Conservation (phyloP, 192 early-diverging fungal genomes). For the Mortierella alpina region DNA sequence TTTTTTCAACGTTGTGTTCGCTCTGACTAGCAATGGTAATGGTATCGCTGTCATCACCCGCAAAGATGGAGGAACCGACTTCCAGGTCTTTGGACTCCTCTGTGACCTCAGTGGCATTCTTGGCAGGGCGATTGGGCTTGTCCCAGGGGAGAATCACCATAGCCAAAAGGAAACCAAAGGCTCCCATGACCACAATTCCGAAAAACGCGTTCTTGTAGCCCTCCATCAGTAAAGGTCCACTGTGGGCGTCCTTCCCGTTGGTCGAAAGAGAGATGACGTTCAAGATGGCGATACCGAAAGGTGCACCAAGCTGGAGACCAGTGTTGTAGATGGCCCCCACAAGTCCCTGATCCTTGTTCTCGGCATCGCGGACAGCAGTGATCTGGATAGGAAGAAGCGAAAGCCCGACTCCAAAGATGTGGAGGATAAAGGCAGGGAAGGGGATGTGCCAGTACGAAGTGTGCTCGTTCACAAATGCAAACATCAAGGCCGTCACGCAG, state of each 20-base stretch:
- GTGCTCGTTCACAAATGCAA: constrained; percentile 23
- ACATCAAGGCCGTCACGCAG: constrained; percentile 23
- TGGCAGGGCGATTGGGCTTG: constrained; percentile 3
- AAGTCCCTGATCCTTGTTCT: constrained; percentile 37
- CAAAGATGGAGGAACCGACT: background rate
- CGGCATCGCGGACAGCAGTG: constrained; percentile 37
- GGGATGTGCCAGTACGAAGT: constrained; percentile 33
- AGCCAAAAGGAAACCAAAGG: constrained; percentile 1
- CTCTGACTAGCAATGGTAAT: constrained; percentile 8
- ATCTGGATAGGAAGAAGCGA: constrained; percentile 32
- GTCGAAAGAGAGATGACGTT: constrained; percentile 44
- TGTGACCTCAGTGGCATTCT: background rate
- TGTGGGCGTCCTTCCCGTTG: constrained; percentile 1
- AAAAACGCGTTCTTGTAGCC: constrained; percentile 21
- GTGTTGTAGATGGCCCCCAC: constrained; percentile 49
- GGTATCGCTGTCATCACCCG: constrained; percentile 5
- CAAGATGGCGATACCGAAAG: constrained; percentile 48
- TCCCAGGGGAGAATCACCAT: constrained; percentile 17
- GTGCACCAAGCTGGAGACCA: constrained; percentile 46
- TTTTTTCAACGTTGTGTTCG: background rate
- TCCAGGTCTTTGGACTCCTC: constrained; percentile 10
- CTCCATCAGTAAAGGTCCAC: constrained; percentile 26
- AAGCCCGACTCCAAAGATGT: constrained; percentile 35
- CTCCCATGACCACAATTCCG: constrained; percentile 12
- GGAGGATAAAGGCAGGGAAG: constrained; percentile 43